phyloP scores from a whole-genome alignment of 2,329 filamentous ascomycete species.

The Trichophaea hybrida region DNA sequence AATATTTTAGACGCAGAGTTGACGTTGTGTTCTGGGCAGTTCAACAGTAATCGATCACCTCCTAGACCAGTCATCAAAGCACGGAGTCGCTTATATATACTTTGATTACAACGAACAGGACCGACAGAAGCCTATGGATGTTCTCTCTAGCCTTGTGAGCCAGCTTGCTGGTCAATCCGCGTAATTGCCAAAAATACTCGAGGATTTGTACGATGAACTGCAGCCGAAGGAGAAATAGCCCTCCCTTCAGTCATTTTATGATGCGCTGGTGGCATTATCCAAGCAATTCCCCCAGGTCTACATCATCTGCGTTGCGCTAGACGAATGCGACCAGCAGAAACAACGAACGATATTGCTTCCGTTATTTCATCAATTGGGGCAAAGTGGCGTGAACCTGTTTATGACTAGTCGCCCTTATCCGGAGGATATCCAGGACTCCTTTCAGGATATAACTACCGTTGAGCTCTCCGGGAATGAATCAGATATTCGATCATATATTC shows the following conservation, averaged over 20 bases:
- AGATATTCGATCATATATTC: conserved; percentile 6
- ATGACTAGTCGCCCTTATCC: conserved; percentile 8
- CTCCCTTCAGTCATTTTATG: background rate
- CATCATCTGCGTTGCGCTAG: conserved; percentile 6
- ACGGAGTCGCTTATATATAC: conserved; percentile 3
- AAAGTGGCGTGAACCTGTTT: conserved; percentile 4
- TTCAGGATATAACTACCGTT: conserved; percentile 1
- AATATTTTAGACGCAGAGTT: background rate
- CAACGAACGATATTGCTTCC: conserved; percentile 1
- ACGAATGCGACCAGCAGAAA: conserved; percentile 4
- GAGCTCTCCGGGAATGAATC: background rate
- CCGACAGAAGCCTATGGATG: background rate
- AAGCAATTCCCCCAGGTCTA: background rate
- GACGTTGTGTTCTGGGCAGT: background rate
- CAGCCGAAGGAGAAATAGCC: background rate
- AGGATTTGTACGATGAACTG: background rate
- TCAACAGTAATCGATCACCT: conserved; percentile 4
- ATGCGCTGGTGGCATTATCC: background rate
- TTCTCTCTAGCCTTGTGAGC: conserved; percentile 5
- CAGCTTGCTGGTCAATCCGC: background rate
- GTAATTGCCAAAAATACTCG: background rate
- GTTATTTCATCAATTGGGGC: conserved; percentile 2
- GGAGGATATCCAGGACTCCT: conserved; percentile 5
- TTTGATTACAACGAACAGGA: conserved; percentile 3
- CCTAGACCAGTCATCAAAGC: background rate